Evolutionary conservation across 2,329 filamentous ascomycete genomes (phyloP).

Genomic region (Ophiostoma triangulosporum): DNA sequence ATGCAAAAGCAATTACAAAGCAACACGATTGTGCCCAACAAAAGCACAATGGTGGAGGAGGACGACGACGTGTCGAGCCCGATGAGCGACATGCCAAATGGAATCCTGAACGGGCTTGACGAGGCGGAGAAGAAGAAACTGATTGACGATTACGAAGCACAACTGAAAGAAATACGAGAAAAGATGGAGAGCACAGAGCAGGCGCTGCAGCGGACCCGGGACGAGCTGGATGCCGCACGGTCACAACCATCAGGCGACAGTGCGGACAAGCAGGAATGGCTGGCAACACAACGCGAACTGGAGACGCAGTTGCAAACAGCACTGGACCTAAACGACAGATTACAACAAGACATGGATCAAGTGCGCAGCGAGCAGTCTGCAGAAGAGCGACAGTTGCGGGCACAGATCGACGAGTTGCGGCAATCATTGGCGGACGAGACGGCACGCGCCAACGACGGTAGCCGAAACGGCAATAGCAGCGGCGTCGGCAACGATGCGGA

Average conservation of each 20-base stretch:
- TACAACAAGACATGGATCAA: conserved; percentile 67
- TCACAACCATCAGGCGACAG: conserved; percentile 36
- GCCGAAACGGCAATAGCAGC: conserved; percentile 1
- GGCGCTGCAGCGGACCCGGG: conserved; percentile 56
- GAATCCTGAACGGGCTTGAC: conserved; percentile 14
- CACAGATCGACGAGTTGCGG: conserved; percentile 45
- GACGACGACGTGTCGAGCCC: conserved; percentile 50
- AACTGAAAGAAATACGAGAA: conserved; percentile 60
- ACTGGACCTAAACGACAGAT: conserved; percentile 61
- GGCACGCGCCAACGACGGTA: conserved; percentile 10
- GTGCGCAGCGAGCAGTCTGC: conserved; percentile 54
- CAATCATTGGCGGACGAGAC: conserved; percentile 19
- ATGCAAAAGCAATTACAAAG: conserved; percentile 83
- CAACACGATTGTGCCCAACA: conserved; percentile 94
- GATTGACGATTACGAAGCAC: conserved; percentile 66
- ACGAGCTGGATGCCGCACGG: conserved; percentile 51
- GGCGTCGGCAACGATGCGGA: conserved; percentile 33
- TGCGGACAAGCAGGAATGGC: conserved; percentile 58
- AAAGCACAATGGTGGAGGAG: conserved; percentile 94
- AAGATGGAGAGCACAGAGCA: conserved; percentile 62
- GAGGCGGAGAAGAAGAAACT: conserved; percentile 26
- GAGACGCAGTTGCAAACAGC: conserved; percentile 64
- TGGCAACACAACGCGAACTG: conserved; percentile 49
- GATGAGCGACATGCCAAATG: not conserved
- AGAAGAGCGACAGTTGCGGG: conserved; percentile 47